phyloP scores from a whole-genome alignment of 805 yeast species.

The Pichia exigua region DNA sequence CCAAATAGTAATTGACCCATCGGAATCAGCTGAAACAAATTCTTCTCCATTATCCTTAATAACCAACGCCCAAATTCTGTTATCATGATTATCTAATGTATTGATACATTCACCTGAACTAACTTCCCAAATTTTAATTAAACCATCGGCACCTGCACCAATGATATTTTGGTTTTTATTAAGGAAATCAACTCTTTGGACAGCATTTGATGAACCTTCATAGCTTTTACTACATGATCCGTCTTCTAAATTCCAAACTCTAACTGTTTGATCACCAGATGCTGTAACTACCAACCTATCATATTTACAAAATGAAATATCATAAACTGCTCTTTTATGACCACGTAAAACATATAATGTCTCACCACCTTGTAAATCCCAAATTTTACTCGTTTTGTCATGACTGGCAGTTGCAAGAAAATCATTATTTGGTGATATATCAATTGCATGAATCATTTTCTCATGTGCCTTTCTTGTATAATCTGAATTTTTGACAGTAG shows the following conservation, averaged over 20 bases:
- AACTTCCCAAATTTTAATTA: constrained; percentile 85
- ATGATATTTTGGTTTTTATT: constrained; percentile 60
- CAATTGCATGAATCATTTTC: constrained; percentile 86
- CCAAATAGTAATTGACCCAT: constrained; percentile 88
- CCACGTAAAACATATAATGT: constrained; percentile 77
- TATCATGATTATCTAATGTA: constrained; percentile 85
- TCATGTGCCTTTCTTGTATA: constrained; percentile 96
- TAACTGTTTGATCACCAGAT: constrained; percentile 83
- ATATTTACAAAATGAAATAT: constrained; percentile 69
- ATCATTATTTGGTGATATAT: constrained; percentile 85
- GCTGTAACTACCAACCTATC: constrained; percentile 74
- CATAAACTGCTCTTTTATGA: constrained; percentile 94
- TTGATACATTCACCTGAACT: constrained; percentile 66
- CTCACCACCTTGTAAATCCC: constrained; percentile 86
- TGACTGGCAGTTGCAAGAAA: constrained; percentile 89
- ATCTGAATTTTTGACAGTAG: constrained; percentile 52
- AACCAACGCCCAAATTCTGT: constrained; percentile 89
- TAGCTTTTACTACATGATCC: constrained; percentile 71
- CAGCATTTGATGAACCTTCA: constrained; percentile 92
- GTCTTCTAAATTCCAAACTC: constrained; percentile 81
- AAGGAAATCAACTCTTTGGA: constrained; percentile 71
- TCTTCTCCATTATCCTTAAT: constrained; percentile 56
- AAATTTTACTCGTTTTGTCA: constrained; percentile 84
- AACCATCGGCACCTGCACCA: constrained; percentile 89
- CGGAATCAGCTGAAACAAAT: constrained; percentile 87